Base-by-base conservation (phyloP, 2,329 filamentous ascomycete species). In the Fusarium acutatum region DNA sequence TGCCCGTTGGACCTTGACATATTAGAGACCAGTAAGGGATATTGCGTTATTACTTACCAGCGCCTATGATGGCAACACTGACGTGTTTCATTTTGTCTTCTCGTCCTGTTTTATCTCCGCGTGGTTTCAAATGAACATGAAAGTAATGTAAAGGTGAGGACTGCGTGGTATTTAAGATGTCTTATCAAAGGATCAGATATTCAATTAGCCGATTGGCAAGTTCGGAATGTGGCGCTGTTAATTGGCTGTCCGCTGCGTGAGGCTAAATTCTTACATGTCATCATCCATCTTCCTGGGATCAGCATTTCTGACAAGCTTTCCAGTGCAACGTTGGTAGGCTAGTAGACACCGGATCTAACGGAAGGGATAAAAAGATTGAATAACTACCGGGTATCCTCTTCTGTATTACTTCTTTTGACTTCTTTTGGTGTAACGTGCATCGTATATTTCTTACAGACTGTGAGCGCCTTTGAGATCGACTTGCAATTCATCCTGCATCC, bases 1-100 rank as follows among this genome's bases (percentile, higher is more conserved):
- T 69, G 6, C 69, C 69, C 22, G 58, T 65, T 3, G 69, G 69
- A 2, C 69, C 69, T 72, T 11, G 12, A 1, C 2, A 13, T 0
- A 12, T 37, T 34, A 24, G 5, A 8, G 18, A 12, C 15, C 4
- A 43, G 6, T 0, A 28, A 3, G 1, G 12, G 0, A 9, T 22
- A 1, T 44, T 11, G 20, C 4, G 3, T 3, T 9, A 28, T 6
- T 6, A 58, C 64, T 46, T 3, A 64, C 64, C 64, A 5, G 64
- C 64, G n/a, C 64, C 64, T 35, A 67, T 40, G 5, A 67, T 35
- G 1, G 64, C 60, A 2, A 67, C 64, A 14, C 34, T 49, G 17
- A 46, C 20, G 20, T 49, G 37, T 7, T 64, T 64, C 63, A 66
- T 66, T 7, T 17, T 49, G 12, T 4, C 24, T 41, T 13, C 8